Evolutionary conservation across 371 early-diverging fungal genomes (phyloP).

Genomic region (Mortierella sp.): DNA sequence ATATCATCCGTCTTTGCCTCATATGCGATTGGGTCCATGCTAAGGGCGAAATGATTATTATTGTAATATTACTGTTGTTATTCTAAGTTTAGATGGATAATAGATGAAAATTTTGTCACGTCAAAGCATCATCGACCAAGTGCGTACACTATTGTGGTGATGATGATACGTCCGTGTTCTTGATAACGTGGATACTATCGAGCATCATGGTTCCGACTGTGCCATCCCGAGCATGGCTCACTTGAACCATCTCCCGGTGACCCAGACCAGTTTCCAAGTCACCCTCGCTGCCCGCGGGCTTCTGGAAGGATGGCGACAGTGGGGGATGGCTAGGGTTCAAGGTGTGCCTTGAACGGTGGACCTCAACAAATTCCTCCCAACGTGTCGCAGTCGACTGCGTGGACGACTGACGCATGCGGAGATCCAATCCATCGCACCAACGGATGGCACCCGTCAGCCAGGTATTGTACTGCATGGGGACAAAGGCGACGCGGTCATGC

Average conservation of each 20-base stretch:
- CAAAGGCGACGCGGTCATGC: conserved; percentile 49
- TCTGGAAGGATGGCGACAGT: conserved; percentile 1
- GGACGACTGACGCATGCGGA: conserved; percentile 37
- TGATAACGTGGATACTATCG: conserved; percentile 28
- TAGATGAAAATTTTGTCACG: not conserved
- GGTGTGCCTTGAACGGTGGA: conserved; percentile 6
- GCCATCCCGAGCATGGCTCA: conserved; percentile 21
- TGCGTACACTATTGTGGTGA: not conserved
- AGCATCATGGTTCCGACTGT: conserved; percentile 16
- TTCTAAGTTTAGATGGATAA: not conserved
- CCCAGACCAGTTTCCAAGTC: conserved; percentile 9
- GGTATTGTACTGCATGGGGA: conserved; percentile 56
- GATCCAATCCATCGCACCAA: conserved; percentile 57
- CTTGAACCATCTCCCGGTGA: not conserved
- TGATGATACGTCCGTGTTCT: conserved; percentile 1
- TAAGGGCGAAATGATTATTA: too few relatives aligned
- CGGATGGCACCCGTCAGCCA: conserved; percentile 49
- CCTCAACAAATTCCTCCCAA: conserved; percentile 28
- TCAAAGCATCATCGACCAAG: not conserved
- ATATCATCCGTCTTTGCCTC: too few relatives aligned
- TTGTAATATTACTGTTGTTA: not conserved
- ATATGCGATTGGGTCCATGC: too few relatives aligned
- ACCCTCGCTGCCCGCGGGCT: conserved; percentile 1
- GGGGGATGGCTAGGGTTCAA: not conserved
- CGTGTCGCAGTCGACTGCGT: not conserved